Conservation (phyloP, 139 green algal species). For the Klebsormidium nitens region DNA sequence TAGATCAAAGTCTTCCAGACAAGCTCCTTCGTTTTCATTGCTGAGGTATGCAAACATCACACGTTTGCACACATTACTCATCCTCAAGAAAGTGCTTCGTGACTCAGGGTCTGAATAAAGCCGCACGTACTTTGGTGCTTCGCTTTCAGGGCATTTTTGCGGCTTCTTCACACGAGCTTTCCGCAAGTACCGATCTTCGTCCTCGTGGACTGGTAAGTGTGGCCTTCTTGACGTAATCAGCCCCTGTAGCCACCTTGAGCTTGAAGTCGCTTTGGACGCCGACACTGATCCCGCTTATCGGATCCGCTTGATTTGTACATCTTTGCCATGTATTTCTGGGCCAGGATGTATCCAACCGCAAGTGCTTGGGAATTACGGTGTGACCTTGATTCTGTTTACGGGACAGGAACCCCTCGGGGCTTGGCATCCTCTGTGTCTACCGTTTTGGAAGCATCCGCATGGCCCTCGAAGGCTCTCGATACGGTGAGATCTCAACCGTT, state of each 20-base stretch:
- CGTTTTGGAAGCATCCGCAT: conserved; percentile 63
- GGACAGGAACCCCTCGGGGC: conserved; percentile 66
- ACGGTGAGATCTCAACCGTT: conserved; percentile 8
- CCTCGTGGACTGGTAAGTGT: conserved; percentile 72
- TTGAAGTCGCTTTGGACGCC: not conserved
- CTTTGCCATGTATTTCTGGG: not conserved
- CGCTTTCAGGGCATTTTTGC: conserved; percentile 13
- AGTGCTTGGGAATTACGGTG: not conserved
- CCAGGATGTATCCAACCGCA: not conserved
- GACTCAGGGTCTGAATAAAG: not conserved
- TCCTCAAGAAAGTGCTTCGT: too few relatives aligned
- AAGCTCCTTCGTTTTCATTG: not conserved
- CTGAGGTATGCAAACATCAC: not conserved
- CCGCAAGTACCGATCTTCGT: conserved; percentile 47
- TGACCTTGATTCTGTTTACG: too few relatives aligned
- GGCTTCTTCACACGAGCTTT: conserved; percentile 3
- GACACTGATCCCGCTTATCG: not conserved
- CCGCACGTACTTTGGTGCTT: not conserved
- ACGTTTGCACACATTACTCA: not conserved
- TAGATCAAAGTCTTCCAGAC: not conserved
- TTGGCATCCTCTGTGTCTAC: conserved; percentile 63
- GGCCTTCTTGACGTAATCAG: not conserved
- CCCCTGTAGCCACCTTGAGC: too few relatives aligned
- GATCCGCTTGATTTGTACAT: not conserved
- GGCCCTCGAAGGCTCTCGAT: conserved; percentile 57